phyloP scores from a whole-genome alignment of 176 grass and related monocot genomes.

The Carex cristatella region DNA sequence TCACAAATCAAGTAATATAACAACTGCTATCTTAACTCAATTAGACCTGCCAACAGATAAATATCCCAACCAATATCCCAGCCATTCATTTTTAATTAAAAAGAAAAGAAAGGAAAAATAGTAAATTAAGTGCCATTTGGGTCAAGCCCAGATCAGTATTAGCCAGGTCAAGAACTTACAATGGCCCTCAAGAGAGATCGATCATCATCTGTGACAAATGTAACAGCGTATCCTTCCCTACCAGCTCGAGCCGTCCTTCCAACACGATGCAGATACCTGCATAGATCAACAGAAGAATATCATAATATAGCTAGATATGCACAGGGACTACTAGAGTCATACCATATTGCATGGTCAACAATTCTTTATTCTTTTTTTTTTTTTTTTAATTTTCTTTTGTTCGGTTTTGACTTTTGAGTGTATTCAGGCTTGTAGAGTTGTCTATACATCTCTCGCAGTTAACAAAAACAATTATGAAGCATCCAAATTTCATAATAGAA shows the following conservation, averaged over 20 bases:
- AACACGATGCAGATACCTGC: conserved; percentile 91
- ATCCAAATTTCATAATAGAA: neutral
- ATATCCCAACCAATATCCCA: neutral
- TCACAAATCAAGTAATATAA: neutral
- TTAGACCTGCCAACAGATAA: neutral
- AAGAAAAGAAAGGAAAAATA: neutral
- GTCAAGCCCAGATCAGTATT: neutral
- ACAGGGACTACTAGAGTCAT: neutral
- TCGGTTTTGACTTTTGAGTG: neutral
- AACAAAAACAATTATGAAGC: neutral
- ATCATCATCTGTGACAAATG: conserved; percentile 98
- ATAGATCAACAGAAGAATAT: conserved; percentile 20
- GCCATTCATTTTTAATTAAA: neutral
- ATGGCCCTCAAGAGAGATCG: conserved; percentile 91
- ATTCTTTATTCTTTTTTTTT: neutral
- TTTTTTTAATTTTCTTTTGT: conserved; percentile 4
- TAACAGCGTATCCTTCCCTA: conserved; percentile 87
- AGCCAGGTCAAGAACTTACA: conserved; percentile 42
- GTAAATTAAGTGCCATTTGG: neutral
- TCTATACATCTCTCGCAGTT: neutral
- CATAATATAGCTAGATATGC: neutral
- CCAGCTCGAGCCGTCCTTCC: conserved; percentile 86
- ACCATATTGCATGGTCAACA: neutral
- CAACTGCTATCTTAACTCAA: neutral
- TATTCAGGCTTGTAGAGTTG: neutral